Percentiles rank a stretch among this genome's conserved stretches.
These are phyloP conservation scores for Quercus lobata DNA, from an alignment of 331 rosid genomes.

Conservation along the genomic window DNA sequence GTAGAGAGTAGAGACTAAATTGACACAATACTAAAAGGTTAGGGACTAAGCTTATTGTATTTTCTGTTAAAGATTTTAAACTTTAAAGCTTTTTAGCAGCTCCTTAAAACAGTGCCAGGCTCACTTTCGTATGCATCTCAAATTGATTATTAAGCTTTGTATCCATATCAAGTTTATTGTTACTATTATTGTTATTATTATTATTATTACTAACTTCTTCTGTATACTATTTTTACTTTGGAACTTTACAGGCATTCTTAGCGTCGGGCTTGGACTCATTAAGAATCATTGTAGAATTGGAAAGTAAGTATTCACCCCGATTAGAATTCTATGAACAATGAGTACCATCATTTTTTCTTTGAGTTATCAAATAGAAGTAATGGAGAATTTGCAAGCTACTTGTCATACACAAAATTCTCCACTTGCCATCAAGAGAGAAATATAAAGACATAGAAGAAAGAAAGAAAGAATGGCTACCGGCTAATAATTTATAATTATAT, in stretches of 20 bases:
- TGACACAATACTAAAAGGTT: no score
- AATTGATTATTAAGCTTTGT: no score
- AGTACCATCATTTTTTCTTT: not conserved
- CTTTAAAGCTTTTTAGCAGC: no score
- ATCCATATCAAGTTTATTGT: not conserved
- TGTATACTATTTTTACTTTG: not conserved
- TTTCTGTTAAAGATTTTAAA: no score
- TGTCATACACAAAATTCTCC: not conserved
- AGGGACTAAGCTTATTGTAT: no score
- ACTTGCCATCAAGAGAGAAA: not conserved
- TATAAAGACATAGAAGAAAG: not conserved
- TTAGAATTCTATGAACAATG: not conserved
- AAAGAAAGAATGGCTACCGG: not conserved
- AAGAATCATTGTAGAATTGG: conserved; percentile 61
- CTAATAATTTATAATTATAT: not conserved
- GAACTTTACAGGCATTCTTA: conserved; percentile 61
- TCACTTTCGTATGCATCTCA: no score
- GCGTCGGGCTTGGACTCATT: conserved; percentile 80
- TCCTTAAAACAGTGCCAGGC: no score
- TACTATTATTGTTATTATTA: not conserved
- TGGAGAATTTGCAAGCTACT: not conserved
- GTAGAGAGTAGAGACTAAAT: no score
- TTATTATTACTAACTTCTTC: conserved; percentile 3
- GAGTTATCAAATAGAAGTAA: not conserved
- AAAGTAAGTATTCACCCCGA: conserved; percentile 38